Conservation (phyloP, 1,284 basidiomycete genomes). For the Apiotrichum gamsii region DNA sequence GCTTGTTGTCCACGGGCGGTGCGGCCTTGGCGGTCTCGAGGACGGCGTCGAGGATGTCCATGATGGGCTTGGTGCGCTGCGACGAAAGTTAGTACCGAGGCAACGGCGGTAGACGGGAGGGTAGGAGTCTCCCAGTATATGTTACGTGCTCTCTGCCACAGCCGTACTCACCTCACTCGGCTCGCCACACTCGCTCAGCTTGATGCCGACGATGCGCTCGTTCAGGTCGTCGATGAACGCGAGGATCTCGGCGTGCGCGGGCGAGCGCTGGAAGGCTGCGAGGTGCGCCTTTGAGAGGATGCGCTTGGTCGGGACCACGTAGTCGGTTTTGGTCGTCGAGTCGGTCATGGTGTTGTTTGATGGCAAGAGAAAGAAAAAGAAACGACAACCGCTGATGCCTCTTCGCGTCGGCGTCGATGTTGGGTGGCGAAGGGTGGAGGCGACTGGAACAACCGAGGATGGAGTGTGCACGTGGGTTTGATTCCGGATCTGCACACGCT, state of each 20-base stretch:
- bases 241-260: constrained; percentile 65
- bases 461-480: too few species aligned
- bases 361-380: not conserved
- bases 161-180: constrained; percentile 54
- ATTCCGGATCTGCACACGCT: not conserved
- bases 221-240: constrained; percentile 73
- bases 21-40: constrained; percentile 61
- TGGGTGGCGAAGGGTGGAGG: too few species aligned
- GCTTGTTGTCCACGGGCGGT: constrained; percentile 83
- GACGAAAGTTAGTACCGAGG: too few species aligned
- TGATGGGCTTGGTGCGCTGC: constrained; percentile 60
- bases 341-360: not conserved
- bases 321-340: constrained; percentile 4
- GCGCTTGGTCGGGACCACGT: constrained; percentile 54
- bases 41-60: constrained; percentile 63
- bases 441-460: too few species aligned
- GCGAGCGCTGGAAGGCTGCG: constrained; percentile 69
- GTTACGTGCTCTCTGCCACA: constrained; percentile 5
- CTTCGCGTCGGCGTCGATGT: too few species aligned
- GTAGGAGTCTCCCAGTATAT: too few species aligned
- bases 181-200: constrained; percentile 61
- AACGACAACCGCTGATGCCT: too few species aligned
- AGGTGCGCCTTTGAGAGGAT: constrained; percentile 77
- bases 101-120: too few species aligned
- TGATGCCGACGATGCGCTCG: constrained; percentile 66